Evolutionary conservation across 306 rosid species (phyloP).

Genomic region (Begonia peltatifolia): DNA sequence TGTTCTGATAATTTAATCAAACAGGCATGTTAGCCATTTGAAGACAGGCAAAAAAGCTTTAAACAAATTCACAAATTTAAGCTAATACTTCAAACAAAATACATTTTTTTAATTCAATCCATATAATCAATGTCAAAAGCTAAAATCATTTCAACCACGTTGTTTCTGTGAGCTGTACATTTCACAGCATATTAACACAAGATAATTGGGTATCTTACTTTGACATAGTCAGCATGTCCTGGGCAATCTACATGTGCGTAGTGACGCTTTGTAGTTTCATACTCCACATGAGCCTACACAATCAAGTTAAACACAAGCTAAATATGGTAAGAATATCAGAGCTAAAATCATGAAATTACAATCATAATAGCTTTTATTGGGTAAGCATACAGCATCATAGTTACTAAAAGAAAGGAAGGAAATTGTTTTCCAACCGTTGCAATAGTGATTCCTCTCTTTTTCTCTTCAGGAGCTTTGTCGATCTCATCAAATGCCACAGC

Average conservation of each 20-base stretch:
- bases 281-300: constrained; percentile 83
- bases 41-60: too few species aligned
- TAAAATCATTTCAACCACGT: too few species aligned
- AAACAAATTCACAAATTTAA: too few species aligned
- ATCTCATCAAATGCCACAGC: constrained; percentile 85
- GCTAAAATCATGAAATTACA: constrained; percentile 1
- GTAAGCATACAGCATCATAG: too few species aligned
- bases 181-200: too few species aligned
- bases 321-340: background rate
- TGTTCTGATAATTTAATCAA: background rate
- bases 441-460: constrained; percentile 87
- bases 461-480: constrained; percentile 98
- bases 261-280: constrained; percentile 73
- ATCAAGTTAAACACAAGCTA: constrained; percentile 4
- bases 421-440: constrained; percentile 47
- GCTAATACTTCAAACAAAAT: too few species aligned
- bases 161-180: too few species aligned
- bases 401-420: too few species aligned
- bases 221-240: constrained; percentile 3
- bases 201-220: constrained; percentile 23
- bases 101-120: too few species aligned
- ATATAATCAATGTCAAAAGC: too few species aligned
- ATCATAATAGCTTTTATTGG: too few species aligned
- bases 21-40: background rate
- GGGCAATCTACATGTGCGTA: constrained; percentile 43